A percentile compares a stretch with the other conserved stretches of the same genome.
Evolutionary conservation across 2,329 filamentous ascomycete genomes (phyloP).

Genomic region (Trichoderma guizhouense): DNA sequence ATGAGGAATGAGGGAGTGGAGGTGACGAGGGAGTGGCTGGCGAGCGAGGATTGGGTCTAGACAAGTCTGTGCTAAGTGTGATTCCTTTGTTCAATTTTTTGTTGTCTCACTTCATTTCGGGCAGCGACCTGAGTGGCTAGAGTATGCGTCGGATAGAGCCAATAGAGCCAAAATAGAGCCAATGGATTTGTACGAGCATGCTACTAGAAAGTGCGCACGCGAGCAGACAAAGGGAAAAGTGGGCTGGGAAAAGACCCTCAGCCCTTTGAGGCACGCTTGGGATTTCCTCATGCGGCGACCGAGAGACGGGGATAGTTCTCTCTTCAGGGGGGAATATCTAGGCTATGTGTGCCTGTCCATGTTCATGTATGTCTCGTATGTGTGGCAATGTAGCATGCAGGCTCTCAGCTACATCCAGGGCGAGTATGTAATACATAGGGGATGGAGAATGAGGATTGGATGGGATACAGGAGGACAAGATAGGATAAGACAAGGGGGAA

Average conservation of each 20-base stretch:
- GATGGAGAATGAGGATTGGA: neutral
- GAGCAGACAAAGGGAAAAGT: neutral
- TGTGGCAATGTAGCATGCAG: neutral
- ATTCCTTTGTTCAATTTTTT: neutral
- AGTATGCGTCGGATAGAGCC: neutral
- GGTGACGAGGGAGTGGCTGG: constrained; percentile 32
- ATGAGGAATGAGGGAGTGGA: constrained; percentile 53
- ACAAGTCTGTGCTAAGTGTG: neutral
- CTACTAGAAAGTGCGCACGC: neutral
- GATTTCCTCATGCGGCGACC: constrained; percentile 14
- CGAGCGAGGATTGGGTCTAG: constrained; percentile 6
- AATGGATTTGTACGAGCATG: too few species aligned
- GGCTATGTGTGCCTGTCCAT: neutral
- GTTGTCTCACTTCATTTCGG: neutral
- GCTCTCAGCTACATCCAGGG: neutral
- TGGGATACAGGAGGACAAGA: neutral
- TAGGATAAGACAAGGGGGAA: neutral
- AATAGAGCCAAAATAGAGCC: neutral
- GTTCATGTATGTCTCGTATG: neutral
- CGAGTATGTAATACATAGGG: neutral
- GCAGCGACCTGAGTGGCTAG: neutral
- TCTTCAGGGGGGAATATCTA: neutral
- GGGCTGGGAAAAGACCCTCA: neutral
- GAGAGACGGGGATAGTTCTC: neutral
- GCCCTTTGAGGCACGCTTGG: constrained; percentile 1